Evolutionary conservation across 306 rosid species (phyloP).

Genomic region (Cucurbita argyrosperma): DNA sequence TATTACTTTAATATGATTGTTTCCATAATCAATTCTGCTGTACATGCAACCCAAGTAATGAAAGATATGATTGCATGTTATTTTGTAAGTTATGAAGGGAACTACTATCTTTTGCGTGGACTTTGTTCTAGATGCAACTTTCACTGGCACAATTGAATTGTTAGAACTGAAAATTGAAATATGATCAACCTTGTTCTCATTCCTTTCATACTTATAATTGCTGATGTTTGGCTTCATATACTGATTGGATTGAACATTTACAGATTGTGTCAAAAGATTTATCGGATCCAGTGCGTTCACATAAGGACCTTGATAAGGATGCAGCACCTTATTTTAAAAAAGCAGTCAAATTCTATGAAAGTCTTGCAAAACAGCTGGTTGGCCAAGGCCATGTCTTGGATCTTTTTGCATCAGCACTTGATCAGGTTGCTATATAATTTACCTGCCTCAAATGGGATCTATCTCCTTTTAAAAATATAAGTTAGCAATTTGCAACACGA

Average conservation of each 20-base stretch:
- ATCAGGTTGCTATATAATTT: constrained; percentile 57
- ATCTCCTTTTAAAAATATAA: not conserved
- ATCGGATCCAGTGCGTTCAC: constrained; percentile 94
- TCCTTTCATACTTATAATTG: not conserved
- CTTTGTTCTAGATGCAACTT: not conserved
- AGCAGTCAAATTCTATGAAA: constrained; percentile 78
- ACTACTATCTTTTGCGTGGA: not conserved
- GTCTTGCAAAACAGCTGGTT: constrained; percentile 76
- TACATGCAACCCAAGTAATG: not conserved
- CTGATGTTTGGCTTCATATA: not conserved
- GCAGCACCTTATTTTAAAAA: constrained; percentile 90
- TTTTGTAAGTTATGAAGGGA: not conserved
- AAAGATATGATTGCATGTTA: not conserved
- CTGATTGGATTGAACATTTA: constrained; percentile 12
- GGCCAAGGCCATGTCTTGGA: constrained; percentile 94
- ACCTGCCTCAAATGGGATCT: not conserved
- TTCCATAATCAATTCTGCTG: not conserved
- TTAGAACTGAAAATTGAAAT: not conserved
- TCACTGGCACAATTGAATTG: not conserved
- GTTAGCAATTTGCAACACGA: not conserved
- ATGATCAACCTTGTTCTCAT: not conserved
- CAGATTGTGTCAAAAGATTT: constrained; percentile 86
- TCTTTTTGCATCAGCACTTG: constrained; percentile 93
- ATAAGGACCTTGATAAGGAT: constrained; percentile 94
- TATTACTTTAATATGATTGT: not conserved